Conservation (phyloP, 345 rosid genomes). For the Crucihimalaya himalaica region DNA sequence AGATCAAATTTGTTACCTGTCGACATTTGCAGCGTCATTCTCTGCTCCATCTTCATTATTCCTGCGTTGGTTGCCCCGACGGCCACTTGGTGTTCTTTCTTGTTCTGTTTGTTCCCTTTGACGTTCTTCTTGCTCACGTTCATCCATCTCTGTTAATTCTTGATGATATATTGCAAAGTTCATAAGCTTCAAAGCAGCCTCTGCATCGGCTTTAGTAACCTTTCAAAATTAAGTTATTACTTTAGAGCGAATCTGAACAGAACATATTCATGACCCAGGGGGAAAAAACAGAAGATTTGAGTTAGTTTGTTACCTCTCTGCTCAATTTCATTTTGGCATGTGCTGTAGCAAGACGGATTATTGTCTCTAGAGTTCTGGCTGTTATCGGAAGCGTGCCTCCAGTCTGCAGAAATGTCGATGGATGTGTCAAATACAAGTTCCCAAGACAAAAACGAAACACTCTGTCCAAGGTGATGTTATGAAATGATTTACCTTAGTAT, state of each 20-base stretch:
- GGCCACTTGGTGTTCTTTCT: constrained; percentile 56
- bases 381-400: constrained; percentile 99
- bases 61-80: constrained; percentile 34
- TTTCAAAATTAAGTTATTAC: constrained; percentile 35
- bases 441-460: background rate
- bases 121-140: constrained; percentile 79
- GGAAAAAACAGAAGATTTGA: background rate
- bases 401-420: constrained; percentile 53
- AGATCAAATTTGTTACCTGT: constrained; percentile 46
- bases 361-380: constrained; percentile 96
- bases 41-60: constrained; percentile 14
- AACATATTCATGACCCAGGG: background rate
- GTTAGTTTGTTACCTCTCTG: constrained; percentile 59
- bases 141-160: constrained; percentile 96
- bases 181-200: constrained; percentile 82
- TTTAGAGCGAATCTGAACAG: background rate
- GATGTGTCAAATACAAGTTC: constrained; percentile 12
- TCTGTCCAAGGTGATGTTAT: constrained; percentile 6
- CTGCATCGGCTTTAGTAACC: constrained; percentile 83
- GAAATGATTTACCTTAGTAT: constrained; percentile 56
- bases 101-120: constrained; percentile 54
- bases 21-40: constrained; percentile 40
- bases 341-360: constrained; percentile 95
- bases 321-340: constrained; percentile 95
- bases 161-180: constrained; percentile 97